phyloP scores from a whole-genome alignment of 2,329 filamentous ascomycete species.

The Graphilbum fragrans region DNA sequence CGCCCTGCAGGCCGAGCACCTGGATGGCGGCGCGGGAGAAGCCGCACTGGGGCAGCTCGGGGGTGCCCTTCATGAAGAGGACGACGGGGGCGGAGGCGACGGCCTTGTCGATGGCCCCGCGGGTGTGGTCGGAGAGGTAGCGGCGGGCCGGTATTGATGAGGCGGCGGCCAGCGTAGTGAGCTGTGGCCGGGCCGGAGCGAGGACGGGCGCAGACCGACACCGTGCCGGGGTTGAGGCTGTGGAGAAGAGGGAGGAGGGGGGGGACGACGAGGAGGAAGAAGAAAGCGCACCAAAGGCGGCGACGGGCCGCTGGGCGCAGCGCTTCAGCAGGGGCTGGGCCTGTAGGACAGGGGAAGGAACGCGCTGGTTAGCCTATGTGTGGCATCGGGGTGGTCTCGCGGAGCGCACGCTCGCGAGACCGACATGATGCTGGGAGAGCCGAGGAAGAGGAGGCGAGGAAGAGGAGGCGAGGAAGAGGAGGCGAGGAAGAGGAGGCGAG shows the following conservation, averaged over 20 bases:
- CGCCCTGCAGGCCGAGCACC: conserved; percentile 86
- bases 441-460: background rate
- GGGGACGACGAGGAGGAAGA: background rate
- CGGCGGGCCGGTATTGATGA: background rate
- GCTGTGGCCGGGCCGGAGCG: background rate
- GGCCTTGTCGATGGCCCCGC: conserved; percentile 78
- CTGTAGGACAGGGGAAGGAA: too few relatives aligned
- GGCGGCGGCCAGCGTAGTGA: background rate
- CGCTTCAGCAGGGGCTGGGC: too few relatives aligned
- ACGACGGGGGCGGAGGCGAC: conserved; percentile 83
- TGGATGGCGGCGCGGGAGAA: conserved; percentile 94
- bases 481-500: background rate
- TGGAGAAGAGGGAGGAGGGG: background rate
- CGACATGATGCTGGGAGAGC: background rate
- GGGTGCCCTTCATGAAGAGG: conserved; percentile 87
- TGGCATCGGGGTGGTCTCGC: too few relatives aligned
- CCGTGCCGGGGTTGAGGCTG: background rate
- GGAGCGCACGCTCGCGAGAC: too few relatives aligned
- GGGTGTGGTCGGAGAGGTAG: conserved; percentile 63
- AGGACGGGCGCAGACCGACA: background rate
- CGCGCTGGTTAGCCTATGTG: too few relatives aligned
- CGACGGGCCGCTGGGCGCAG: too few relatives aligned
- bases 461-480: background rate
- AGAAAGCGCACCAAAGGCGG: background rate
- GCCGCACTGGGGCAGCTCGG: conserved; percentile 68